Evolutionary conservation across 1,139 yeast genomes (phyloP).

Genomic region (Taphrina populina): DNA sequence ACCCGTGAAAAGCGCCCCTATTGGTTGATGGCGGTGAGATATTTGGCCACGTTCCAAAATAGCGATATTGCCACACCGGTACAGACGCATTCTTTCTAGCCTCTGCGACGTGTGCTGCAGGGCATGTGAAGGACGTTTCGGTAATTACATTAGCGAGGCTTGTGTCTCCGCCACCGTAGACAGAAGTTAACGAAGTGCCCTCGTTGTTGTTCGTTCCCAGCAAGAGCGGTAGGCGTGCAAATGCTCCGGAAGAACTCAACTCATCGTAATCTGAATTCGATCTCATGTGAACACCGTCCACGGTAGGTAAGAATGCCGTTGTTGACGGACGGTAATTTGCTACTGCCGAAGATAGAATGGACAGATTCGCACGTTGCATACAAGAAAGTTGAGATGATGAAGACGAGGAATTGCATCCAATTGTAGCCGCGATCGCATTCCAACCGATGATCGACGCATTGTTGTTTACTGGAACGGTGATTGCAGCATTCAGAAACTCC

Average conservation of each 20-base stretch:
- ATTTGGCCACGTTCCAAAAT: constrained; percentile 8
- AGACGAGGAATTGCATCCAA: constrained; percentile 16
- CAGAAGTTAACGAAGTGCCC: constrained; percentile 10
- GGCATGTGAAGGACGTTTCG: constrained; percentile 4
- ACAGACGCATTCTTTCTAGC: constrained; percentile 9
- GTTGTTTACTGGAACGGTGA: constrained; percentile 8
- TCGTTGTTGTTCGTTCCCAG: constrained; percentile 27
- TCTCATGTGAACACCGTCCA: constrained; percentile 10
- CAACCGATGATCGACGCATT: constrained; percentile 3
- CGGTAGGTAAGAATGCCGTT: constrained; percentile 21
- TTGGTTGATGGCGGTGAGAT: constrained; percentile 1
- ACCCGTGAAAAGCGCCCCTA: constrained; percentile 9
- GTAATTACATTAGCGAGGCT: constrained; percentile 1
- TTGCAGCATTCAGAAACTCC: constrained; percentile 16
- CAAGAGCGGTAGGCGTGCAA: constrained; percentile 21
- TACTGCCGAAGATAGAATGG: constrained; percentile 8
- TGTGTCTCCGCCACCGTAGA: constrained; percentile 1
- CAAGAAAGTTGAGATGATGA: not conserved
- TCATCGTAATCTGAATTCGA: not conserved
- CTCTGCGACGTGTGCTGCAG: constrained; percentile 3
- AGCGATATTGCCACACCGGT: constrained; percentile 25
- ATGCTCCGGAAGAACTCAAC: constrained; percentile 1
- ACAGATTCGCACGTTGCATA: constrained; percentile 15
- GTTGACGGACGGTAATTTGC: not conserved
- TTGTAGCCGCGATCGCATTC: constrained; percentile 10